These are phyloP conservation scores for Carpinus fangiana DNA, from an alignment of 306 rosid species.

Conservation along the genomic window DNA sequence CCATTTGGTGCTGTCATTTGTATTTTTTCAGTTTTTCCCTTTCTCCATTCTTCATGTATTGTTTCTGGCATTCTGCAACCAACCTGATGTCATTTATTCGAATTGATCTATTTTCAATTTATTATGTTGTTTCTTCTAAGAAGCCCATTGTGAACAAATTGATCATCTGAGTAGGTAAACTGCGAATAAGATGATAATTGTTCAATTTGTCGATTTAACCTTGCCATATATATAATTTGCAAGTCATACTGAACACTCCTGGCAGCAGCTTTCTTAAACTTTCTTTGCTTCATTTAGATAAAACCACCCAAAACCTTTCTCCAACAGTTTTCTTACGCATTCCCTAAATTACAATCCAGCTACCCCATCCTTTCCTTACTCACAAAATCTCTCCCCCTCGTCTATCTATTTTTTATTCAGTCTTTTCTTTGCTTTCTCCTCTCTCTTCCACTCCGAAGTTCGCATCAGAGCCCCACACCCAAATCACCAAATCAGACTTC, in stretches of 20 bases:
- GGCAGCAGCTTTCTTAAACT: no score
- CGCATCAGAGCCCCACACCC: no score
- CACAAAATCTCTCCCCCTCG: no score
- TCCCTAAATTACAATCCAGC: no score
- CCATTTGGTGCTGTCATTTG: conserved; percentile 27
- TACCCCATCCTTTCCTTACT: no score
- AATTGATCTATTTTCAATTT: conserved; percentile 15
- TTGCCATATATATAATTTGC: neutral
- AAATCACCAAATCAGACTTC: conserved; percentile 64
- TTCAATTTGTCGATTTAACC: neutral
- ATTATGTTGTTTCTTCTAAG: conserved; percentile 7
- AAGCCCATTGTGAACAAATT: neutral
- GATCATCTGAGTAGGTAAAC: neutral
- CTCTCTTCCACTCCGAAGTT: no score
- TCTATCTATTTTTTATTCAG: no score
- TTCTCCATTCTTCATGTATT: conserved; percentile 15
- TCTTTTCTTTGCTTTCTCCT: no score
- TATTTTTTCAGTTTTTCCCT: conserved; percentile 1
- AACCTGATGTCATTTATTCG: conserved; percentile 26
- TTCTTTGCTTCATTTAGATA: no score
- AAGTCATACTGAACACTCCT: neutral
- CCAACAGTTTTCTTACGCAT: no score
- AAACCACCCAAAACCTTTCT: no score
- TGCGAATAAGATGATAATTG: neutral
- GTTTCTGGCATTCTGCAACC: conserved; percentile 14